Conservation (phyloP, 306 rosid genomes). For the Spatholobus suberectus region DNA sequence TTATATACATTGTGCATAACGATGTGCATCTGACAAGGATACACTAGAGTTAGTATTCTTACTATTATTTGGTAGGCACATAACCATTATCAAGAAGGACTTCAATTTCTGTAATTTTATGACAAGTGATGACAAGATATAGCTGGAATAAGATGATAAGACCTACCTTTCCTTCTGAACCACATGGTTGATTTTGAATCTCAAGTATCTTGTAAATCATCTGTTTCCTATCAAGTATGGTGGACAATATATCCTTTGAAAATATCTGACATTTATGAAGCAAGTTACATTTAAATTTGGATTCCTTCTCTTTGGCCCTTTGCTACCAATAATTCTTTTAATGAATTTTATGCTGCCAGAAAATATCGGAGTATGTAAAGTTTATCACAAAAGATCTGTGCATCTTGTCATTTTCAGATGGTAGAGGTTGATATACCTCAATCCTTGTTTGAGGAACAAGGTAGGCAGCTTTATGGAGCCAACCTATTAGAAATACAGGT, state of each 20-base stretch:
- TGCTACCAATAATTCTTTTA: background rate
- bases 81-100: conserved; percentile 5
- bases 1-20: conserved; percentile 11
- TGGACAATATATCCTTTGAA: background rate
- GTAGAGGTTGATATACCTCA: conserved; percentile 86
- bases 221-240: background rate
- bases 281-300: background rate
- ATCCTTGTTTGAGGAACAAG: conserved; percentile 95
- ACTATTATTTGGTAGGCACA: background rate
- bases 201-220: background rate
- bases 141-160: background rate
- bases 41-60: background rate
- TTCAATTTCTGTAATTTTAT: conserved; percentile 6
- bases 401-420: conserved; percentile 63
- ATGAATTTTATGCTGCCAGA: background rate
- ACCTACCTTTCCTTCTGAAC: conserved; percentile 11
- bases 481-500: conserved; percentile 92
- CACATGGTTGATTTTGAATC: conserved; percentile 2
- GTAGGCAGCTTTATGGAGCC: conserved; percentile 93
- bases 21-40: conserved; percentile 23
- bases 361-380: background rate
- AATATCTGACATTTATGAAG: background rate
- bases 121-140: background rate
- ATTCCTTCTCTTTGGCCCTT: background rate
- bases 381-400: background rate